Percentiles rank a stretch among this genome's conserved stretches.
These are phyloP conservation scores for Forsythia viridissima DNA, from an alignment of 257 asterid genomes.

Conservation along the genomic window DNA sequence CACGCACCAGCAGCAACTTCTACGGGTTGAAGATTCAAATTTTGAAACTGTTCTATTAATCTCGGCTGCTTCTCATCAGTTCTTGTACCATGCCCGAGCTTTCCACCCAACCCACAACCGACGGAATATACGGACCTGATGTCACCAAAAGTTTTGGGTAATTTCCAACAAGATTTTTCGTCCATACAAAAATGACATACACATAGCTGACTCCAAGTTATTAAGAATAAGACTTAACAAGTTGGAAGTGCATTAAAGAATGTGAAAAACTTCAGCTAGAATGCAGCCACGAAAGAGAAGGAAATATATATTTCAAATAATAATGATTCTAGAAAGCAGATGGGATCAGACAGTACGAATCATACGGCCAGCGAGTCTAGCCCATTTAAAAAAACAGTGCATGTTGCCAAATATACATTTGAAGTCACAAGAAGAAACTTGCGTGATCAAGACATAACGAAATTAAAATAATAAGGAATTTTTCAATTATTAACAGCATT, in stretches of 20 bases:
- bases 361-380: neutral
- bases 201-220: neutral
- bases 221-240: neutral
- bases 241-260: neutral
- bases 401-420: neutral
- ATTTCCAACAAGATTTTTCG: neutral
- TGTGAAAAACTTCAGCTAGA: neutral
- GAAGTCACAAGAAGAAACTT: neutral
- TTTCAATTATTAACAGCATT: neutral
- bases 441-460: neutral
- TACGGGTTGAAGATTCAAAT: conserved; percentile 77
- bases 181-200: neutral
- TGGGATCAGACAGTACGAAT: neutral
- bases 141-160: neutral
- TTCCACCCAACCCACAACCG: conserved; percentile 99
- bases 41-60: conserved; percentile 71
- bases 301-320: too few species aligned
- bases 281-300: too few species aligned
- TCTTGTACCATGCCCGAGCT: conserved; percentile 89
- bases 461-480: neutral
- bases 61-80: conserved; percentile 90
- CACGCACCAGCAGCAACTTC: conserved; percentile 99
- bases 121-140: conserved; percentile 98
- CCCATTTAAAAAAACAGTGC: neutral
- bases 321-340: too few species aligned